These are phyloP conservation scores for Leccinum fallax DNA, from an alignment of 1,284 basidiomycete genomes.

Conservation along the genomic window DNA sequence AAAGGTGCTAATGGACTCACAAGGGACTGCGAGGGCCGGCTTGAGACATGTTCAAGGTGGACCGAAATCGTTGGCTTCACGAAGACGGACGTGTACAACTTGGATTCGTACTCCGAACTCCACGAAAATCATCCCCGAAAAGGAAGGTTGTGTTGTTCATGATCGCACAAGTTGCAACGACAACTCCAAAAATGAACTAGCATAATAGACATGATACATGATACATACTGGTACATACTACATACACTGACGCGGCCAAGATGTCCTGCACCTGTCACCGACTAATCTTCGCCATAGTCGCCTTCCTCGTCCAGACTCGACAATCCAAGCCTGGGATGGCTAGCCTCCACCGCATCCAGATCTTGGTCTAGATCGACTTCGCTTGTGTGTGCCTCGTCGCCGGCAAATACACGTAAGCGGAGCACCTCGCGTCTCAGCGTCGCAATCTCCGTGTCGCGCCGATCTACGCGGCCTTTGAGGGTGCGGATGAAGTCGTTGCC, in stretches of 20 bases:
- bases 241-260: constrained; percentile 3
- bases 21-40: constrained; percentile 36
- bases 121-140: constrained; percentile 29
- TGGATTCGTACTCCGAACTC: constrained; percentile 26
- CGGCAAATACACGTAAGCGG: constrained; percentile 53
- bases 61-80: background rate
- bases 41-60: constrained; percentile 24
- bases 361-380: constrained; percentile 46
- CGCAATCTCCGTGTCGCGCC: constrained; percentile 82
- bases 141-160: constrained; percentile 7
- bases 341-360: constrained; percentile 43
- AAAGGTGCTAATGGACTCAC: constrained; percentile 25
- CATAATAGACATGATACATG: constrained; percentile 17
- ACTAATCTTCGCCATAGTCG: constrained; percentile 29
- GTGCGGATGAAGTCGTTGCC: constrained; percentile 86
- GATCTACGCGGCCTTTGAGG: constrained; percentile 77
- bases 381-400: constrained; percentile 31
- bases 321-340: constrained; percentile 22
- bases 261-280: constrained; percentile 6
- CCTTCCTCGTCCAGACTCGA: constrained; percentile 32
- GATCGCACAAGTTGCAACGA: background rate
- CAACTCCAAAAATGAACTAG: background rate
- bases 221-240: constrained; percentile 13
- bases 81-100: background rate
- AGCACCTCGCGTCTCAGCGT: constrained; percentile 69